Conservation (phyloP, 2,329 filamentous ascomycete genomes). For the Nemania serpens region DNA sequence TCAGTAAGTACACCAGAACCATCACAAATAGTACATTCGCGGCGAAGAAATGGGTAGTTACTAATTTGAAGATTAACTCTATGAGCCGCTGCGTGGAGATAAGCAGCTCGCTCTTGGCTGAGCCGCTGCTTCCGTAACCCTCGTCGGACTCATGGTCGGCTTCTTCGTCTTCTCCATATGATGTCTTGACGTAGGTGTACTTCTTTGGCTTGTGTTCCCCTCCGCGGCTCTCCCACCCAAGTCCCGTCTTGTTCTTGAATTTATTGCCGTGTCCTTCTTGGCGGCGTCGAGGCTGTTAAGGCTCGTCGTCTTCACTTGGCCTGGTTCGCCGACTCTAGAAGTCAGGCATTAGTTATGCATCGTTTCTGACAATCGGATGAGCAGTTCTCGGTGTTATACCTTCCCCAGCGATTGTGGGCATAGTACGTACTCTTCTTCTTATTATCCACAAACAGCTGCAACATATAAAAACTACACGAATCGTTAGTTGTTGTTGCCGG, state of each 20-base stretch:
- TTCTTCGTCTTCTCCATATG: conserved; percentile 23
- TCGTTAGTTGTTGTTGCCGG: conserved; percentile 30
- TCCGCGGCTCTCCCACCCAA: conserved; percentile 25
- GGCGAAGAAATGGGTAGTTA: too few species aligned
- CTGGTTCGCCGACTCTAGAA: conserved; percentile 27
- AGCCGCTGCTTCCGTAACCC: conserved; percentile 16
- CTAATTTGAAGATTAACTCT: conserved; percentile 75
- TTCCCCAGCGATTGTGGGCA: conserved; percentile 28
- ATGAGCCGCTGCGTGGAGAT: conserved; percentile 62
- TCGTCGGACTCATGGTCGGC: conserved; percentile 19
- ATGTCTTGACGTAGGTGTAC: conserved; percentile 28
- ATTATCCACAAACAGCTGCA: conserved; percentile 27
- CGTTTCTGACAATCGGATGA: not conserved
- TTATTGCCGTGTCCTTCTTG: conserved; percentile 24
- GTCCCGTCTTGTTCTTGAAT: conserved; percentile 31
- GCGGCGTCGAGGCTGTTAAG: conserved; percentile 26
- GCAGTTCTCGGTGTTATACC: conserved; percentile 12
- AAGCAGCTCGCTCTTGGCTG: conserved; percentile 24
- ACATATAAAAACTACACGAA: conserved; percentile 27
- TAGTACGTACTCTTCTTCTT: conserved; percentile 19
- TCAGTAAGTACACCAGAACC: too few species aligned
- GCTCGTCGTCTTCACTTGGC: conserved; percentile 28
- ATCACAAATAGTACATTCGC: too few species aligned
- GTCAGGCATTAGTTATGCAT: not conserved
- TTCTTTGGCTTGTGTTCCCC: conserved; percentile 28